Conservation (phyloP, 2,329 filamentous ascomycete species). For the Cryoendolithus antarcticus region DNA sequence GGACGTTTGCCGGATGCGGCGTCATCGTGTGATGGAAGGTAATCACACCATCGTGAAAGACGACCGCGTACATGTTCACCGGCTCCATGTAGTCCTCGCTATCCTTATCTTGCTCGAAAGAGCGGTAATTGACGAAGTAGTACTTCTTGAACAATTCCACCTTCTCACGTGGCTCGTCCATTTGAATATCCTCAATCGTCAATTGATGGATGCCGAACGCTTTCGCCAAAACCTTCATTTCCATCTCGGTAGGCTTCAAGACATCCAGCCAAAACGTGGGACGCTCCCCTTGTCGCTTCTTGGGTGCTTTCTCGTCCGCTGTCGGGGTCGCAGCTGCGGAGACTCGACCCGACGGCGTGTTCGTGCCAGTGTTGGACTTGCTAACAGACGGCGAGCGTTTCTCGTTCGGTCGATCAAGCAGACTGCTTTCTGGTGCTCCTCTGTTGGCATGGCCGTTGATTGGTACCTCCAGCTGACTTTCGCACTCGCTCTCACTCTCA, state of each 20-base stretch:
- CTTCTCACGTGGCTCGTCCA: constrained; percentile 95
- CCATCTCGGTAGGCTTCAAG: constrained; percentile 75
- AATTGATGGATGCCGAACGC: constrained; percentile 92
- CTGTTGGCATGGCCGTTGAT: constrained; percentile 9
- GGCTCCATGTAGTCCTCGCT: constrained; percentile 87
- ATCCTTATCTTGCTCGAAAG: constrained; percentile 86
- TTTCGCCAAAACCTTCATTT: constrained; percentile 90
- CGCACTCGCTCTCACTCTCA: constrained; percentile 48
- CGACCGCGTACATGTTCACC: constrained; percentile 93
- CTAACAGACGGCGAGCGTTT: constrained; percentile 21
- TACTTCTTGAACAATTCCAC: constrained; percentile 96
- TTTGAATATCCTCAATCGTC: constrained; percentile 91
- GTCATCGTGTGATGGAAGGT: constrained; percentile 97
- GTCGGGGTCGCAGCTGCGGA: constrained; percentile 14
- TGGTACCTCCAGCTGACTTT: constrained; percentile 24
- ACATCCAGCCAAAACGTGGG: constrained; percentile 97
- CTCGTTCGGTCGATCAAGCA: neutral
- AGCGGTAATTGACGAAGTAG: constrained; percentile 97
- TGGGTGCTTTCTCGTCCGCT: constrained; percentile 12
- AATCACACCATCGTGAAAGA: constrained; percentile 88
- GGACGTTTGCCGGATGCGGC: constrained; percentile 90
- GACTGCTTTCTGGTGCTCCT: neutral
- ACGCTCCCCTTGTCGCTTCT: constrained; percentile 53
- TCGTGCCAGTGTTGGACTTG: constrained; percentile 31
- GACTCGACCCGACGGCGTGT: constrained; percentile 42